Base-by-base conservation (phyloP, 768 basidiomycete species). In the Leccinum pellstonianum region DNA sequence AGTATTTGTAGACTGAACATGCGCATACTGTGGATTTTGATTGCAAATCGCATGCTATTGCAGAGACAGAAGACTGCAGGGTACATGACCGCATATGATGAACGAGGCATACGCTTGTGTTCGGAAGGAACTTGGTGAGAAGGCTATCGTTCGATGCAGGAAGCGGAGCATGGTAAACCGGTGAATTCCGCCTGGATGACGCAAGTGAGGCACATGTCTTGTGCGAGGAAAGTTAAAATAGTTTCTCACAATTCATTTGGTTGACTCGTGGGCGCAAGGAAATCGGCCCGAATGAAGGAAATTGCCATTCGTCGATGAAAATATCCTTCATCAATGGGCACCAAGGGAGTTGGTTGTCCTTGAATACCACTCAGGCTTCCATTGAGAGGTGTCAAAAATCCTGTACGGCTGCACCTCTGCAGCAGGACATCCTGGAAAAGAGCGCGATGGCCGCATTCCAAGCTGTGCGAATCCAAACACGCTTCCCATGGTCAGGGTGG, bases 71-170 rank as follows among this genome's bases (percentile, higher is more conserved):
- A 54, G 60, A 35, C 25, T 41, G 31, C 54, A 21, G 63, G 48
- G 33, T 33, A 33, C 27, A 56, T 55, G 57, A 41, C 29, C 8
- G 23, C 61, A 61, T 58, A 63, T 53, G 57, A 60, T 51, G 43
- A 57, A 50, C 29, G 56, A 52, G 59, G 59, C 60, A 68, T 62
- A 54, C 51, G 55, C 43, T 57, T 61, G 56, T 52, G 51, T 56
- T 58, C 68, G 68, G 68, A 70, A 69, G 66, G 69, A 70, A 10
- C 67, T 59, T 62, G 59, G 9, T 23, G 48, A 60, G 56, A 60
- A 62, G 59, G 11, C 12, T 43, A 49, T 59, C 63, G 35, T 70
- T 59, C 48, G 46, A 51, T 55, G 53, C 52, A 52, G 33, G 49
- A 57, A 27, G 52, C 33, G 58, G 69, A 70, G 58, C 43, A 54